A percentile compares a stretch with the other conserved stretches of the same genome.
phyloP scores from a whole-genome alignment of 2,329 filamentous ascomycete genomes.

The Acephala macrosclerotiorum region DNA sequence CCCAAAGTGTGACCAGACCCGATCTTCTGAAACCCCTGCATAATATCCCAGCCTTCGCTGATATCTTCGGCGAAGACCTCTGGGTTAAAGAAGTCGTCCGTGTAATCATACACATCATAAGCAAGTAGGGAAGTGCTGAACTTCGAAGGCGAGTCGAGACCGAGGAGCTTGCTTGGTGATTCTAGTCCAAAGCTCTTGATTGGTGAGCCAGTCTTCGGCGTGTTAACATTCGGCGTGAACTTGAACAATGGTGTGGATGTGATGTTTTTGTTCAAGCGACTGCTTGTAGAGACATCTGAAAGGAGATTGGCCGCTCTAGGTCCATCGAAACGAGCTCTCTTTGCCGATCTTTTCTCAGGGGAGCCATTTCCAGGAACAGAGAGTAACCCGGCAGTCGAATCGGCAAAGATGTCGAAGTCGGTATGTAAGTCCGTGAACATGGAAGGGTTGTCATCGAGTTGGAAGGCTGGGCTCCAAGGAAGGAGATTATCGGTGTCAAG shows the following conservation, averaged over 20 bases:
- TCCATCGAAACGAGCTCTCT: slow-evolving; percentile 67
- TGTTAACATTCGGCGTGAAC: slow-evolving; percentile 48
- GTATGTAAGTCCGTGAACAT: slow-evolving; percentile 57
- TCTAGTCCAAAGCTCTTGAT: slow-evolving; percentile 63
- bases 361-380: slow-evolving; percentile 64
- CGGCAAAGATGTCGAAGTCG: slow-evolving; percentile 70
- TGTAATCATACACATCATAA: slow-evolving; percentile 36
- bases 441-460: slow-evolving; percentile 65
- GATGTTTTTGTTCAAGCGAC: slow-evolving; percentile 57
- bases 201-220: slow-evolving; percentile 57
- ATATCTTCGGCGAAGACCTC: slow-evolving; percentile 66
- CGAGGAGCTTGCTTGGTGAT: slow-evolving; percentile 62
- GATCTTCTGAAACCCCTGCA: slow-evolving; percentile 80
- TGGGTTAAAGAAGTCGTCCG: slow-evolving; percentile 60
- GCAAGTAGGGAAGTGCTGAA: slow-evolving; percentile 34
- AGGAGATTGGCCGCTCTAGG: slow-evolving; percentile 68
- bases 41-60: slow-evolving; percentile 72
- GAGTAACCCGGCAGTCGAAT: slow-evolving; percentile 50
- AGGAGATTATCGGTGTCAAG: slow-evolving; percentile 55
- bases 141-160: slow-evolving; percentile 38
- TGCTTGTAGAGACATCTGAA: slow-evolving; percentile 57
- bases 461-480: slow-evolving; percentile 73
- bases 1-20: slow-evolving; percentile 55
- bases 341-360: slow-evolving; percentile 69
- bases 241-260: slow-evolving; percentile 60